Base-by-base conservation (phyloP, 169 alveolate genomes). In the Cyclospora cayetanensis region DNA sequence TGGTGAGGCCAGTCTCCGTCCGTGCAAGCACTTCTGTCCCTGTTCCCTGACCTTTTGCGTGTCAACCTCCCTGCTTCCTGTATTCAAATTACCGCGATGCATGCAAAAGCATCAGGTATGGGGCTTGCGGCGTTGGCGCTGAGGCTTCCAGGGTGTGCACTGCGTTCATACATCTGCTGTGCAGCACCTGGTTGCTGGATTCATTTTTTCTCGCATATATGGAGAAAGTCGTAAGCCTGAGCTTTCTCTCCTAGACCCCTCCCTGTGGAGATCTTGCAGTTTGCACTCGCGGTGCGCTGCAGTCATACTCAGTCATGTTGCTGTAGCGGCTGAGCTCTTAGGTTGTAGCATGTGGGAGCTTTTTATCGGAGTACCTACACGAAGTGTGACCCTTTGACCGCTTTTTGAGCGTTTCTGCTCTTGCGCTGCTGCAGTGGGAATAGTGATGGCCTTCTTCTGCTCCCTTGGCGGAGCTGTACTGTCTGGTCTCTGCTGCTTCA, bases 1-100 rank as follows among this genome's bases (percentile, higher is more conserved):
- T 87, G 76, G 92, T 87, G 80, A 46, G 86, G 85, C 39, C 53
- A 39, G 50, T 4, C n/a, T n/a, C n/a, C n/a, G n/a, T n/a, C n/a
- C n/a, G n/a, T n/a, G n/a, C n/a, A n/a, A n/a, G n/a, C n/a, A n/a
- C n/a, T n/a, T n/a, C n/a, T n/a, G n/a, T n/a, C n/a, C n/a, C n/a
- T n/a, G n/a, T n/a, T n/a, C n/a, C n/a, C n/a, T n/a, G n/a, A n/a
- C n/a, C n/a, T n/a, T n/a, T 39, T 39, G 55, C 37, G 35, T 74
- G 37, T 74, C 37, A 20, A 18, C 31, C n/a, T 70, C n/a, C 27
- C 53, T 37, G 52, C n/a, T 70, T 34, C 39, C n/a, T 27, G 79
- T 25, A 18, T 66, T 9, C 0, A 18, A 29, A 11, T 27, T 27
- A 9, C n/a, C 18, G 0, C 15, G 79, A 22, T 43, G 63, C 22